Base-by-base conservation (phyloP, 1,284 basidiomycete genomes). In the Cutaneotrichosporon mucoides region DNA sequence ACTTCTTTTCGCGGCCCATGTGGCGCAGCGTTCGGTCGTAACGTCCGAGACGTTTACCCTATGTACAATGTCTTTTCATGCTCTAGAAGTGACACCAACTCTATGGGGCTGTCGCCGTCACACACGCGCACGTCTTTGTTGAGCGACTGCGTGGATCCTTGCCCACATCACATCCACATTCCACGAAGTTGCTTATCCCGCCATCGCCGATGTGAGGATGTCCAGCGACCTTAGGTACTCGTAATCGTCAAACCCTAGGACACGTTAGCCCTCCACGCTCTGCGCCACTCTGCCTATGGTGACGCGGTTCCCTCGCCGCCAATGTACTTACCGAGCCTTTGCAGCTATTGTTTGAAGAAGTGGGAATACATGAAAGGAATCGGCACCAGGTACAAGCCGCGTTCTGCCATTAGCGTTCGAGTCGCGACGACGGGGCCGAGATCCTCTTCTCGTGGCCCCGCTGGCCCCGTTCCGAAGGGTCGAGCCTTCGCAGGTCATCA, bases 341-440 rank as follows among this genome's bases (percentile, higher is more conserved):
- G 70, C 90, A 93, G 62, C 87, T 80, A 67, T 90, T 85, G 70
- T 94, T 94, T 2, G 84, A 78, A 42, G 80, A 77, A 4, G 86
- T 88, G 1, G 92, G 92, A 72, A 92, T 86, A 68, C 92, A 95
- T 1, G 88, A 91, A 4, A 95, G 77, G 76, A 91, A 95, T 55
- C 91, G 84, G 73, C 95, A 98, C 77, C 93, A 90, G 51, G 85
- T 82, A 74, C 94, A 97, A 16, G 91, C 90, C 84, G 73, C 71
- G 52, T 74, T 72, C 67, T 70, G 59, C 6, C 7, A 24, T 42
- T 33, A 44, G 52, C 9, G 9, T 15, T 34, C 11, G 16, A 3
- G 5, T 16, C 36, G 12, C 11, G 5, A 16, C 15, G 10, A 2
- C 12, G n/a, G 11, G 37, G 24, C 24, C 24, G 24, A 24, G 24